phyloP scores from a whole-genome alignment of 495 filamentous ascomycete genomes.

The Penicillium roqueforti region DNA sequence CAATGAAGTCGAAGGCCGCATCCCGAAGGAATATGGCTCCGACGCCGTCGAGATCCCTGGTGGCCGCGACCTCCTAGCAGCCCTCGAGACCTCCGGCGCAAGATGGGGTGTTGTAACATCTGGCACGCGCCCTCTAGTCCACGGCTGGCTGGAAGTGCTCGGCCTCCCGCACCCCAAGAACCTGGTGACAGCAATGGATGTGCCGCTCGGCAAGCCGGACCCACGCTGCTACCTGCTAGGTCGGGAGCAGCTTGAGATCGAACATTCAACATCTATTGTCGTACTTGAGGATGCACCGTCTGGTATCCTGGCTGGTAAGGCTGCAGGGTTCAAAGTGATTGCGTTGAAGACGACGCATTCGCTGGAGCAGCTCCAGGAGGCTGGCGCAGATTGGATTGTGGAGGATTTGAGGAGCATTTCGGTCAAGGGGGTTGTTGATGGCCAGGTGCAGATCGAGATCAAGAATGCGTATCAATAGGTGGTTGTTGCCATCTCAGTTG shows the following conservation, averaged over 20 bases:
- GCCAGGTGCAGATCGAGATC: constrained; percentile 54
- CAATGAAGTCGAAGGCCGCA: constrained; percentile 67
- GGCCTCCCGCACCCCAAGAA: constrained; percentile 66
- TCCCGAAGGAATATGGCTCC: constrained; percentile 69
- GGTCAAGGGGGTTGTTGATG: constrained; percentile 48
- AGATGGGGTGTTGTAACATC: constrained; percentile 94
- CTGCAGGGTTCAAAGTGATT: constrained; percentile 82
- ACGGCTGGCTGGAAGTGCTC: constrained; percentile 81
- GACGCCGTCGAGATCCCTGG: constrained; percentile 84
- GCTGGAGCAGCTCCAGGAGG: constrained; percentile 61
- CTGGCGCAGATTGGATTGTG: constrained; percentile 85
- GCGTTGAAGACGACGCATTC: constrained; percentile 85
- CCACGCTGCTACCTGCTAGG: constrained; percentile 81
- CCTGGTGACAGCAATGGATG: constrained; percentile 82
- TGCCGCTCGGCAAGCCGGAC: constrained; percentile 77
- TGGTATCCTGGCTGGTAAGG: constrained; percentile 84
- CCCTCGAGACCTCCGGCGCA: constrained; percentile 52
- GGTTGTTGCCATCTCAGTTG: neutral
- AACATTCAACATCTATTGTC: constrained; percentile 53
- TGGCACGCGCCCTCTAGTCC: constrained; percentile 74
- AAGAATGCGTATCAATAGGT: constrained; percentile 41
- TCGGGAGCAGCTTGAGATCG: constrained; percentile 55
- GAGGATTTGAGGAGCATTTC: constrained; percentile 70
- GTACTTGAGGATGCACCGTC: constrained; percentile 93
- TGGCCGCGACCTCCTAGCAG: constrained; percentile 51